Percentiles rank a stretch among this genome's conserved stretches.
Evolutionary conservation across 73 alveolate genomes (phyloP).

Genomic region (Halteria grandinella): DNA sequence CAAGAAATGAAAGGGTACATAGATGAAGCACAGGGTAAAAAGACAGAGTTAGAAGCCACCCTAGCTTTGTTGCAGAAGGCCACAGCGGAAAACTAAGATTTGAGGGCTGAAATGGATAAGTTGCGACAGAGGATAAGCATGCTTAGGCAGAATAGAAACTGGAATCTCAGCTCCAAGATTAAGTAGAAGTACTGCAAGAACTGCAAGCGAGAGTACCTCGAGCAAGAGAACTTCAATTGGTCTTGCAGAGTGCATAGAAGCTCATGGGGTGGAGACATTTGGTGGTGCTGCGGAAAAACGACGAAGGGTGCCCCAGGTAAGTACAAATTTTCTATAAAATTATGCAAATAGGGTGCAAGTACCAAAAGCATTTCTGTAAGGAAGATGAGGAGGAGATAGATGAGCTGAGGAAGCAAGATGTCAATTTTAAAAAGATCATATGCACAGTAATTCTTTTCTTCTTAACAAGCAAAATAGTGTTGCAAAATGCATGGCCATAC

Average conservation of each 20-base stretch:
- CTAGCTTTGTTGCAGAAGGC: background rate
- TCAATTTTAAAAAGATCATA: background rate
- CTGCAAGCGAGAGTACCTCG: conserved; percentile 38
- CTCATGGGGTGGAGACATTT: conserved; percentile 53
- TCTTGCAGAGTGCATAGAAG: conserved; percentile 57
- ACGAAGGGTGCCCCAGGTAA: background rate
- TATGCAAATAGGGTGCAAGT: too few species aligned
- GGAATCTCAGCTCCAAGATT: background rate
- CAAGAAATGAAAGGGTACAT: background rate
- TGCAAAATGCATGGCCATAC: conserved; percentile 27
- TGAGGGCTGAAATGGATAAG: conserved; percentile 17
- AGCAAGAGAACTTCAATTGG: conserved; percentile 62
- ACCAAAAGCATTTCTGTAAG: conserved; percentile 5
- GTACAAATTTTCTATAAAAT: too few species aligned
- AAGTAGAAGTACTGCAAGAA: conserved; percentile 32
- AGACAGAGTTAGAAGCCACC: background rate
- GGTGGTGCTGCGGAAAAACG: conserved; percentile 53
- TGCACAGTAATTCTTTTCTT: conserved; percentile 15
- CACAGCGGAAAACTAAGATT: background rate
- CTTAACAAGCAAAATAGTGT: background rate
- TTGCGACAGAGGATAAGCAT: background rate
- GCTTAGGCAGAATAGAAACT: conserved; percentile 6
- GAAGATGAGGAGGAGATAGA: conserved; percentile 30
- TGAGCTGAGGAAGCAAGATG: background rate
- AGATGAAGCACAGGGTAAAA: background rate